Percentiles rank a stretch among this genome's conserved stretches.
These are phyloP conservation scores for Trichoderma koningiopsis DNA, from an alignment of 2,329 filamentous ascomycete genomes.

Conservation along the genomic window DNA sequence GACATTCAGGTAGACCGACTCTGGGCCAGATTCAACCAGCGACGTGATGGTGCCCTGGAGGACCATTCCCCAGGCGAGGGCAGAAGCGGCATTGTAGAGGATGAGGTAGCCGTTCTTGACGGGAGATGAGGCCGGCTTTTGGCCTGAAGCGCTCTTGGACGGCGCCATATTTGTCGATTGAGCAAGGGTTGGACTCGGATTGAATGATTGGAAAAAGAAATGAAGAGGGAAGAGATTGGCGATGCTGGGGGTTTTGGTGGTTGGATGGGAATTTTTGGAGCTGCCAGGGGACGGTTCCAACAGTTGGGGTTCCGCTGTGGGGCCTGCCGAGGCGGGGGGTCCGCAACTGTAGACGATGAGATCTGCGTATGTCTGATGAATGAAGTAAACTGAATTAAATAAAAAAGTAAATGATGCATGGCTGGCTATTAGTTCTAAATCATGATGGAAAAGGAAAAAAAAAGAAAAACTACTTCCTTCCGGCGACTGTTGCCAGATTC, in stretches of 20 bases:
- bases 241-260: constrained; percentile 20
- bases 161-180: neutral
- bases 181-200: neutral
- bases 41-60: constrained; percentile 66
- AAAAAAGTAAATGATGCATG: neutral
- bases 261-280: constrained; percentile 3
- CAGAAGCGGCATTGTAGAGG: constrained; percentile 79
- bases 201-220: neutral
- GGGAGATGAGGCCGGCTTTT: constrained; percentile 33
- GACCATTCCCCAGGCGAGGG: constrained; percentile 76
- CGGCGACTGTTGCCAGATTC: neutral
- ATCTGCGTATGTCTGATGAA: neutral
- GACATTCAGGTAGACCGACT: constrained; percentile 61
- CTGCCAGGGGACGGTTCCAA: neutral
- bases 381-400: neutral
- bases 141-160: neutral
- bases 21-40: constrained; percentile 57
- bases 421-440: neutral
- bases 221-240: neutral
- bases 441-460: neutral
- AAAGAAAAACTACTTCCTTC: neutral
- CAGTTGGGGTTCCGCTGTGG: constrained; percentile 12
- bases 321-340: neutral
- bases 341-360: neutral
- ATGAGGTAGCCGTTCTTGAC: constrained; percentile 72